Evolutionary conservation across 306 rosid genomes (phyloP), one percentile per base, ranked within the genome.

Genomic region (Prunus davidiana): DNA sequence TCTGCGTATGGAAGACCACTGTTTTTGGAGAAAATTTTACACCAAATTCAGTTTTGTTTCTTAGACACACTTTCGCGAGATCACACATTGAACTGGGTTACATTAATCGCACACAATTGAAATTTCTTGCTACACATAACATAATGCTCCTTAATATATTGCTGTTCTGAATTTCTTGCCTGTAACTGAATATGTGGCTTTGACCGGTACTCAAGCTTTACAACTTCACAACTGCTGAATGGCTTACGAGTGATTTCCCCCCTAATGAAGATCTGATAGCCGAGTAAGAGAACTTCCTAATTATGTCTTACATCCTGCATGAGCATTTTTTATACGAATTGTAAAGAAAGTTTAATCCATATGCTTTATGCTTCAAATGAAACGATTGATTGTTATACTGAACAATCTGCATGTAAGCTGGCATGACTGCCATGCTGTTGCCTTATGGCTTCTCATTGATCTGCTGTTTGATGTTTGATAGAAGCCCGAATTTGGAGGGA

Each of bases 211-310:
- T 76, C 49, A 65, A 81, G 85, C 75, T 71, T 19, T 8, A 19
- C 65, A 9, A 18, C 75, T 34, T 81, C 43, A 10, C 6, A 76
- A 38, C 15, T n/a, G 85, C 75, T 19, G 64, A 81, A 69, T 57
- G 78, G 78, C 71, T 76, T 60, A 67, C 30, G 20, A 58, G 60
- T 54, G 67, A 32, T 30, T 14, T 18, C 24, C 4, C 55, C 14
- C 12, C 13, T 6, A 55, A 20, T 41, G 69, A 76, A 64, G 69
- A 64, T 64, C 55, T 60, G 46, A 14, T 49, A 32, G 69, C 77
- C 5, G 34, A 49, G 84, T 81, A 80, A 68, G 80, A 62, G 10
- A 22, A 52, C 25, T 45, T 64, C 34, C 27, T 2, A 24, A 43
- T 28, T 61, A 49, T 61, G 24, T 71, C 16, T 9, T 61, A 15